Conservation (phyloP, 352 stramenopile species). For the Peronosclerospora sorghi region DNA sequence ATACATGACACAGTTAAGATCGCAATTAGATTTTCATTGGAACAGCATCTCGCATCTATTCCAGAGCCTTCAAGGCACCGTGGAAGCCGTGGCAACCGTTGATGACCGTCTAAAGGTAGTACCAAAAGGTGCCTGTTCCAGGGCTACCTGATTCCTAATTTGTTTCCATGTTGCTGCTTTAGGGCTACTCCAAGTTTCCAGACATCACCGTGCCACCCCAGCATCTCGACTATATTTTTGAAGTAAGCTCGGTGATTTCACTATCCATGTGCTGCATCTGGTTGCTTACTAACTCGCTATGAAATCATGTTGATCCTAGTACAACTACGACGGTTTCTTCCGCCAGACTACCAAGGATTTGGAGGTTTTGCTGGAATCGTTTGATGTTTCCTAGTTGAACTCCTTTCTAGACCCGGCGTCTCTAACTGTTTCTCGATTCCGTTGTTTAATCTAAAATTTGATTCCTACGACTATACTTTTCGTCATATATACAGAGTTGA, state of each 20-base stretch:
- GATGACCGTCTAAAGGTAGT: constrained; percentile 54
- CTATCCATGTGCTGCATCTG: background rate
- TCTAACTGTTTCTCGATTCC: constrained; percentile 15
- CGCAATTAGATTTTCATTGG: constrained; percentile 80
- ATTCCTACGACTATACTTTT: background rate
- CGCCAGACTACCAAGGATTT: constrained; percentile 68
- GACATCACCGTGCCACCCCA: constrained; percentile 58
- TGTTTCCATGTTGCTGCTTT: constrained; percentile 2
- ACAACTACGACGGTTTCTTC: constrained; percentile 82
- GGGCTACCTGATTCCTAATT: background rate
- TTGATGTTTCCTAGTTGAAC: constrained; percentile 19
- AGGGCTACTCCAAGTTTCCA: constrained; percentile 65
- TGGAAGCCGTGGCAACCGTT: constrained; percentile 51
- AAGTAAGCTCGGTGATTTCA: constrained; percentile 27
- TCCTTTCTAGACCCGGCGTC: too few species aligned
- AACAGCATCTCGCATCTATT: constrained; percentile 78
- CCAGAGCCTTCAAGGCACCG: constrained; percentile 64
- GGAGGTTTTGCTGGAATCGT: constrained; percentile 45
- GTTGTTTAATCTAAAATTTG: constrained; percentile 26
- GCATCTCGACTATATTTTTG: constrained; percentile 86
- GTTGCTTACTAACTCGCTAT: constrained; percentile 7
- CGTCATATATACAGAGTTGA: background rate
- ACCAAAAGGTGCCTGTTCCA: background rate
- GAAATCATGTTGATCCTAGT: constrained; percentile 32
- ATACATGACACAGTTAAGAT: constrained; percentile 82